Conservation (phyloP, 345 rosid species). For the Diplotaxis tenuifolia region DNA sequence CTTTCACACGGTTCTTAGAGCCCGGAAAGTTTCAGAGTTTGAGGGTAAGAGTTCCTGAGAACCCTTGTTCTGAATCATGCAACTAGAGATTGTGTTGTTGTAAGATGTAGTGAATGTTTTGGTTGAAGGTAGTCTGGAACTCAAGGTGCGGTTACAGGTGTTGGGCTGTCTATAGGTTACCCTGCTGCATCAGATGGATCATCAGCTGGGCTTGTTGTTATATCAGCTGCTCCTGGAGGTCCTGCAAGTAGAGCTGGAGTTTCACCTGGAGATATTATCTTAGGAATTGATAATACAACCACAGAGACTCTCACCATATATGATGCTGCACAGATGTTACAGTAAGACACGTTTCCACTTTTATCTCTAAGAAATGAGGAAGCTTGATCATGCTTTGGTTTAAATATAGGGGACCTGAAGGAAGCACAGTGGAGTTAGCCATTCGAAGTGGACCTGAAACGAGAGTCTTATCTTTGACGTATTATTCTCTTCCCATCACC, state of each 20-base stretch:
- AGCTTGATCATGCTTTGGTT: conserved; percentile 9
- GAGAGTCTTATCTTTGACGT: conserved; percentile 70
- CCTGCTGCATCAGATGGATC: conserved; percentile 56
- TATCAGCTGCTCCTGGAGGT: conserved; percentile 89
- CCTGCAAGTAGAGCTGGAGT: conserved; percentile 88
- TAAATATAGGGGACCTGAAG: conserved; percentile 85
- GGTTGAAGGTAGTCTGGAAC: conserved; percentile 98
- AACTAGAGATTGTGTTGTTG: conserved; percentile 17
- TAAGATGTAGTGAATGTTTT: conserved; percentile 44
- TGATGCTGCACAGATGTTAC: conserved; percentile 89
- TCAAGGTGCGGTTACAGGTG: conserved; percentile 91
- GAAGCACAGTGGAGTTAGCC: conserved; percentile 78
- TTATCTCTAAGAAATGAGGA: neutral
- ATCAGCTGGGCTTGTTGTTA: conserved; percentile 67
- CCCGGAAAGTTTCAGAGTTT: conserved; percentile 88
- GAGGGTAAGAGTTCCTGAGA: conserved; percentile 57
- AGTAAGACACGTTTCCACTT: conserved; percentile 46
- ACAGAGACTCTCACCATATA: conserved; percentile 77
- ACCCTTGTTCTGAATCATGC: neutral
- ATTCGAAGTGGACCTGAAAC: conserved; percentile 71
- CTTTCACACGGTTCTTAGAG: conserved; percentile 89
- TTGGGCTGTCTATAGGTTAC: conserved; percentile 91
- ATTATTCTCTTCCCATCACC: conserved; percentile 30
- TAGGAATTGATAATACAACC: conserved; percentile 59
- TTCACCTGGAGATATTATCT: conserved; percentile 72